These are phyloP conservation scores for Incumbomyces delicatus DNA, from an alignment of 2,329 filamentous ascomycete genomes.

Conservation along the genomic window DNA sequence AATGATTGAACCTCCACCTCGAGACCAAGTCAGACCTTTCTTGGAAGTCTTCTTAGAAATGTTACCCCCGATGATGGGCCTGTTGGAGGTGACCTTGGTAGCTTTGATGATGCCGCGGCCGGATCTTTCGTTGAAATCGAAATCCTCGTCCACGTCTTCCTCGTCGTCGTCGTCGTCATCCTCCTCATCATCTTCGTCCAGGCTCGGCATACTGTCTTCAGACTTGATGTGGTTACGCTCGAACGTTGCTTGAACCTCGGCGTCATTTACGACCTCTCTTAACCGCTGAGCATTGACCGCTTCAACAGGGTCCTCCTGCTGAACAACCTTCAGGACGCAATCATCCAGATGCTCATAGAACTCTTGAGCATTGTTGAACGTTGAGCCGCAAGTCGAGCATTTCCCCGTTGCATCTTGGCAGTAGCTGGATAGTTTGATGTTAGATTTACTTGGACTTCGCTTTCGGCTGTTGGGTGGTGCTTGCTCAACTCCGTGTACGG, in stretches of 20 bases:
- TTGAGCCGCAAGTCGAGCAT: constrained; percentile 83
- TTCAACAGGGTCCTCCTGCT: constrained; percentile 48
- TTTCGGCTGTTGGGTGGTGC: constrained; percentile 85
- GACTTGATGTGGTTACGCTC: constrained; percentile 47
- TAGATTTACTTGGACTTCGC: constrained; percentile 45
- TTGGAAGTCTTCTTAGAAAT: constrained; percentile 40
- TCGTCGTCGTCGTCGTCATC: constrained; percentile 47
- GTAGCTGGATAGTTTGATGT: constrained; percentile 61
- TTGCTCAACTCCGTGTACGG: constrained; percentile 86
- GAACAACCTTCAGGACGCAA: constrained; percentile 55
- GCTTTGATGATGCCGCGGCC: constrained; percentile 39
- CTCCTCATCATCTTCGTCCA: constrained; percentile 38
- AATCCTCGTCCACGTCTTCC: constrained; percentile 51
- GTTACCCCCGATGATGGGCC: constrained; percentile 41
- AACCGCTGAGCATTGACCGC: constrained; percentile 48
- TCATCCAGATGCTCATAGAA: constrained; percentile 92
- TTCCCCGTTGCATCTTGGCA: constrained; percentile 70
- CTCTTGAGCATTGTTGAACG: constrained; percentile 79
- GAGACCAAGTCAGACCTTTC: constrained; percentile 66
- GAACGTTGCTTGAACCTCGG: constrained; percentile 47
- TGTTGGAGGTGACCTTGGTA: constrained; percentile 44
- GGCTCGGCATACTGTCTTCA: constrained; percentile 32
- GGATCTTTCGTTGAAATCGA: constrained; percentile 35
- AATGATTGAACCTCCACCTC: constrained; percentile 55
- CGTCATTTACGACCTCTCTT: constrained; percentile 50